These are phyloP conservation scores for Coniosporium tulheliwenetii DNA, from an alignment of 2,329 filamentous ascomycete genomes.

Conservation along the genomic window DNA sequence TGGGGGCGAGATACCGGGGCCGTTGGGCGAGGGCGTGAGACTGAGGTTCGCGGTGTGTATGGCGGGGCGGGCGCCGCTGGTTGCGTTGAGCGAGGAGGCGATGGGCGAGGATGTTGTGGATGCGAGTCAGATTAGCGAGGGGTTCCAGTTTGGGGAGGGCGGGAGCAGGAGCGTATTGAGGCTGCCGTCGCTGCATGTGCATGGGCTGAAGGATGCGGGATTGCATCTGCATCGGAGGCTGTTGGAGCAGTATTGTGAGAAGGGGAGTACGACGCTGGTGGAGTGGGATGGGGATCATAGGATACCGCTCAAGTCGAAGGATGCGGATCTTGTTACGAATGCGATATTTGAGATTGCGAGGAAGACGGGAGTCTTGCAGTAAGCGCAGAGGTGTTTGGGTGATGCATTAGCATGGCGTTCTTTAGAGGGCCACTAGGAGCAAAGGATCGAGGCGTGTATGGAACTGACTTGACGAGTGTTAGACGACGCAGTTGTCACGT, in stretches of 20 bases:
- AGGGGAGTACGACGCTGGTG: constrained; percentile 37
- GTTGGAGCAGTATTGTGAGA: constrained; percentile 42
- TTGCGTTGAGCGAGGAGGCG: constrained; percentile 30
- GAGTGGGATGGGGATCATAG: constrained; percentile 64
- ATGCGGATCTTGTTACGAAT: constrained; percentile 43
- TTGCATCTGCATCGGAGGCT: constrained; percentile 42
- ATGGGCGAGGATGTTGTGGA: constrained; percentile 22
- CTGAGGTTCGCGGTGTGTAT: constrained; percentile 48
- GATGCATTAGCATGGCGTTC: no score
- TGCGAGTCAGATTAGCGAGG: constrained; percentile 27
- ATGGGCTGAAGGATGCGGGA: constrained; percentile 45
- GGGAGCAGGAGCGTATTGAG: constrained; percentile 29
- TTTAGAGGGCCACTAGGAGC: no score
- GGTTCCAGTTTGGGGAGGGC: constrained; percentile 25
- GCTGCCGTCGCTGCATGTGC: constrained; percentile 51
- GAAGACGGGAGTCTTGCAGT: constrained; percentile 24
- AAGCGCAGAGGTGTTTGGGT: neutral
- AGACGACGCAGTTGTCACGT: no score
- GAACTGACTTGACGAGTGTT: no score
- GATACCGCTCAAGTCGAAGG: constrained; percentile 50
- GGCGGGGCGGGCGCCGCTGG: constrained; percentile 44
- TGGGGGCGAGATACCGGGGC: constrained; percentile 3
- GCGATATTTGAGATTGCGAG: constrained; percentile 37
- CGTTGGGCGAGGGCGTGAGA: constrained; percentile 9
- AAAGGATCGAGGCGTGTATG: no score